Evolutionary conservation across 176 grass and related monocot genomes (phyloP).

Genomic region (Triticum timopheevii): DNA sequence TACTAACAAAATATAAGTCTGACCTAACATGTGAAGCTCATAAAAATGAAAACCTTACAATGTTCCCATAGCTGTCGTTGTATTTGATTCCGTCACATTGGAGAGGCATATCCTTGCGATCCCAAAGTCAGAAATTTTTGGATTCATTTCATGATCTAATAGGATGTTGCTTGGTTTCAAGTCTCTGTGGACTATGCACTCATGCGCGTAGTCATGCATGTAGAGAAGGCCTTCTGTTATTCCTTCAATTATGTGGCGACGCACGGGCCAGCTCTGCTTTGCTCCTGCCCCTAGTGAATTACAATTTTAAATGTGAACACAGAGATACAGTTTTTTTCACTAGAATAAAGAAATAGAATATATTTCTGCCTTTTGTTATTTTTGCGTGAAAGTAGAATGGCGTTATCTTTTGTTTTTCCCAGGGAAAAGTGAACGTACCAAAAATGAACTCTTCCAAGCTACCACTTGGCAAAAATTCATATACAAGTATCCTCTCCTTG

Average conservation of each 20-base stretch:
- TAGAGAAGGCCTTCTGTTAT: constrained; percentile 62
- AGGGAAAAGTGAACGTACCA: constrained; percentile 3
- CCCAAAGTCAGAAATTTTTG: constrained; percentile 77
- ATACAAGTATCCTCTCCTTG: constrained; percentile 46
- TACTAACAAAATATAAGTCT: background rate
- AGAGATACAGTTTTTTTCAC: background rate
- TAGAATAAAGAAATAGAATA: background rate
- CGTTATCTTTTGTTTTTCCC: background rate
- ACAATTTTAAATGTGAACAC: background rate
- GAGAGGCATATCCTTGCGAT: constrained; percentile 46
- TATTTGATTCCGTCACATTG: constrained; percentile 14
- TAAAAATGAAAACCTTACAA: constrained; percentile 21
- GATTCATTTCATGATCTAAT: constrained; percentile 52
- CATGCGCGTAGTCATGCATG: constrained; percentile 42
- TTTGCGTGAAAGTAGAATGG: background rate
- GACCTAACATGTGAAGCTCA: background rate
- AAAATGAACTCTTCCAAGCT: constrained; percentile 62
- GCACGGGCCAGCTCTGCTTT: constrained; percentile 24
- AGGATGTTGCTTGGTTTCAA: constrained; percentile 59
- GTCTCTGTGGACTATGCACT: constrained; percentile 54
- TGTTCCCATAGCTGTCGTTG: constrained; percentile 45
- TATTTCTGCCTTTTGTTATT: background rate
- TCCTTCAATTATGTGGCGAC: constrained; percentile 43
- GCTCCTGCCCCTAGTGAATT: background rate
- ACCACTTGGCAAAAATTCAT: constrained; percentile 53